These are phyloP conservation scores for Colletotrichum plurivorum DNA, from an alignment of 2,329 filamentous ascomycete species.

Conservation along the genomic window DNA sequence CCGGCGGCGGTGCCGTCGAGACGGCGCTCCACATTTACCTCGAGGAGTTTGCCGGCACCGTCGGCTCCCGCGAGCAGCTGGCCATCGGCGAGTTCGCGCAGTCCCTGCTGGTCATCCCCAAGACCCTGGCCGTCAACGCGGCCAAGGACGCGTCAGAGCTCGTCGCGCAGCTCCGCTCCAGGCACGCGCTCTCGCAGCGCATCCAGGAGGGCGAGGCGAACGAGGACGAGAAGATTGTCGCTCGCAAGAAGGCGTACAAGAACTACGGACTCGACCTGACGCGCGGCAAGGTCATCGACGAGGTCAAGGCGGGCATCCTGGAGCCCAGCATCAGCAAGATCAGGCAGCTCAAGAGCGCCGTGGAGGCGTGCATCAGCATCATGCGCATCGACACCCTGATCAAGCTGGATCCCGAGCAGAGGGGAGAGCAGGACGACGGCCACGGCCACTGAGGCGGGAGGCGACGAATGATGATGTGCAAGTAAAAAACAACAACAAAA, in stretches of 20 bases:
- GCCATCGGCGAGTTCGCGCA: constrained; percentile 98
- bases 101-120: constrained; percentile 93
- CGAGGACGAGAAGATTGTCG: constrained; percentile 90
- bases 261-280: constrained; percentile 96
- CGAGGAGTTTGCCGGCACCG: constrained; percentile 97
- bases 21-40: constrained; percentile 99
- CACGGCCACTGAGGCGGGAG: constrained; percentile 78
- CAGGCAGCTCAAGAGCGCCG: constrained; percentile 96
- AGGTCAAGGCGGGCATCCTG: constrained; percentile 93
- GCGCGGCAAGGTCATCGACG: constrained; percentile 92
- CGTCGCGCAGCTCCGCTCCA: constrained; percentile 92
- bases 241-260: constrained; percentile 97
- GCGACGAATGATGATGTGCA: constrained; percentile 2
- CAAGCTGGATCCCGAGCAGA: constrained; percentile 93
- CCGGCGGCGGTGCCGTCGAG: constrained; percentile 95
- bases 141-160: constrained; percentile 97
- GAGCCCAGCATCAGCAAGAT: constrained; percentile 99
- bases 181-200: constrained; percentile 94
- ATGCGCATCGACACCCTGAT: constrained; percentile 99
- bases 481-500: constrained; percentile 31
- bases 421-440: constrained; percentile 82
- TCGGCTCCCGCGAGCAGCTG: constrained; percentile 96
- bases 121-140: constrained; percentile 96
- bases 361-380: constrained; percentile 98
- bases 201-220: constrained; percentile 87